Conservation (phyloP, 1,284 basidiomycete genomes). For the Singerocomus inundabilis region DNA sequence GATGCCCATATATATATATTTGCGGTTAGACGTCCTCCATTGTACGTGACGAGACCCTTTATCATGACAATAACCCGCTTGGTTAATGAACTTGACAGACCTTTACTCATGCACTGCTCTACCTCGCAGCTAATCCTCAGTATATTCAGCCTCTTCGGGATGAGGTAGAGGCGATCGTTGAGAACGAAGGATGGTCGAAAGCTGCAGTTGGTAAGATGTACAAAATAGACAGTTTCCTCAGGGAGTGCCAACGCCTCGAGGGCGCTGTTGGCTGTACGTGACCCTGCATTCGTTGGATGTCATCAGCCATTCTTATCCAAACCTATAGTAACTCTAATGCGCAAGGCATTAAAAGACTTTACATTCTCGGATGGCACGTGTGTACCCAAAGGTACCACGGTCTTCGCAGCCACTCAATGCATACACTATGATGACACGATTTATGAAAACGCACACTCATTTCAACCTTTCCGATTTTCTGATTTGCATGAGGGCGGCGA, state of each 20-base stretch:
- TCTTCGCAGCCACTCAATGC: constrained; percentile 24
- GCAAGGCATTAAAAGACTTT: constrained; percentile 35
- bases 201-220: constrained; percentile 39
- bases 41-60: constrained; percentile 5
- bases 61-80: too few species aligned
- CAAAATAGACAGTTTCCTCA: constrained; percentile 47
- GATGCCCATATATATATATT: too few species aligned
- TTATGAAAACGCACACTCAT: constrained; percentile 27
- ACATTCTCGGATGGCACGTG: constrained; percentile 41
- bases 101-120: constrained; percentile 38
- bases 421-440: constrained; percentile 26
- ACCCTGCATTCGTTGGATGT: neutral
- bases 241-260: constrained; percentile 40
- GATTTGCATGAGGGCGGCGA: constrained; percentile 9
- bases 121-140: constrained; percentile 38
- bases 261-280: constrained; percentile 30
- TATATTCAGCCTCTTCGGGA: constrained; percentile 41
- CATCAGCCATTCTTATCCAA: neutral
- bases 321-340: constrained; percentile 29
- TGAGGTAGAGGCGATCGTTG: constrained; percentile 37
- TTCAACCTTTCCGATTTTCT: constrained; percentile 36
- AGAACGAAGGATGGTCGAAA: constrained; percentile 39
- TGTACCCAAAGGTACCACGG: constrained; percentile 34
- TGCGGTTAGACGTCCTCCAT: constrained; percentile 13
- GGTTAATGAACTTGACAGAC: constrained; percentile 10